Percentiles rank a stretch among this genome's conserved stretches.
These are phyloP conservation scores for Venturia asperata DNA, from an alignment of 2,329 filamentous ascomycete genomes.

Conservation along the genomic window DNA sequence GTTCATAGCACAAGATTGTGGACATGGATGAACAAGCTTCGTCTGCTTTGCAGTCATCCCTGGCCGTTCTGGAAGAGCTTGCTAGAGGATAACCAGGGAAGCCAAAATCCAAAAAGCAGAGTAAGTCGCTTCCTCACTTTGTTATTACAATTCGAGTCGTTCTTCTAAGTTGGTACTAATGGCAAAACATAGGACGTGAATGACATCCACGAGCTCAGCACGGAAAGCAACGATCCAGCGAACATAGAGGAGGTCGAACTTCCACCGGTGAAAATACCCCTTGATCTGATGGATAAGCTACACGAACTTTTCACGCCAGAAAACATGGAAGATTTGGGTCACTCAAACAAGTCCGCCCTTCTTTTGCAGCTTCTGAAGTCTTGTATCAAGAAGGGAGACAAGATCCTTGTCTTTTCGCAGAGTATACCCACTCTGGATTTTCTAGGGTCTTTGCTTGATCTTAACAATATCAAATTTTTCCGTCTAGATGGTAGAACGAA, in stretches of 20 bases:
- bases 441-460: conserved; percentile 51
- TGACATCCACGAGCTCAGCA: conserved; percentile 1
- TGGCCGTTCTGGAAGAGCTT: conserved; percentile 33
- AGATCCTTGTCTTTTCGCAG: conserved; percentile 74
- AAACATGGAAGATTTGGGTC: conserved; percentile 35
- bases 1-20: conserved; percentile 40
- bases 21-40: conserved; percentile 48
- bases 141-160: neutral
- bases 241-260: conserved; percentile 25
- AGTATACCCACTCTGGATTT: conserved; percentile 64
- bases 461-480: conserved; percentile 39
- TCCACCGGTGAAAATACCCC: conserved; percentile 14
- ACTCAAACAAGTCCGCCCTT: conserved; percentile 63
- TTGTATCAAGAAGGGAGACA: conserved; percentile 57
- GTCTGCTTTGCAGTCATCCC: conserved; percentile 54
- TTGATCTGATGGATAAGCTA: conserved; percentile 23
- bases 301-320: neutral
- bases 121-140: neutral
- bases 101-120: neutral
- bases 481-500: conserved; percentile 63
- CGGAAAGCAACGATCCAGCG: neutral
- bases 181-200: neutral
- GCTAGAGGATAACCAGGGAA: conserved; percentile 1
- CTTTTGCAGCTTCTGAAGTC: conserved; percentile 63
- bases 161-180: neutral